phyloP scores from a whole-genome alignment of 345 rosid species.

The Dovyalis caffra region DNA sequence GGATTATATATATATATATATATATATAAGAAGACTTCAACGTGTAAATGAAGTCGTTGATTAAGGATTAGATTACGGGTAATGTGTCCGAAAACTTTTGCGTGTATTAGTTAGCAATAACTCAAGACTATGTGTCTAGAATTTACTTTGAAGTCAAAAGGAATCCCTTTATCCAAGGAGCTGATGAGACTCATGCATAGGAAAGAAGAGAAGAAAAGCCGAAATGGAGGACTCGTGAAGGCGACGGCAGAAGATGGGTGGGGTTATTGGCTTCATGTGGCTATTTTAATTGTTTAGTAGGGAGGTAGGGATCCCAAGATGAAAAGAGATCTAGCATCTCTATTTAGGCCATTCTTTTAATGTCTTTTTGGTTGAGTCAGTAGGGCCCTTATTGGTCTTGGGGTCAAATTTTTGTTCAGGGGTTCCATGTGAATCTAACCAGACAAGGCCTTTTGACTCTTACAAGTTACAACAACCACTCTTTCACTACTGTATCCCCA shows the following conservation, averaged over 20 bases:
- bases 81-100: slow-evolving; percentile 16
- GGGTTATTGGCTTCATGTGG: slow-evolving; percentile 34
- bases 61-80: slow-evolving; percentile 22
- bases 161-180: slow-evolving; percentile 45
- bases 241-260: slow-evolving; percentile 42
- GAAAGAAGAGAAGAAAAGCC: slow-evolving; percentile 10
- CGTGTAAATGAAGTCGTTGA: slow-evolving; percentile 36
- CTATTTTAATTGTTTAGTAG: slow-evolving; percentile 1
- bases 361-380: background rate
- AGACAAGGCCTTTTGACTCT: slow-evolving; percentile 20
- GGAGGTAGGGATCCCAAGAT: slow-evolving; percentile 32
- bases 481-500: background rate
- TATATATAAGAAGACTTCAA: background rate
- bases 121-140: background rate
- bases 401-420: slow-evolving; percentile 20
- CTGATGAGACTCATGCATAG: slow-evolving; percentile 16
- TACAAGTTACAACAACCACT: background rate
- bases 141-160: slow-evolving; percentile 26
- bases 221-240: slow-evolving; percentile 58
- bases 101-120: slow-evolving; percentile 16
- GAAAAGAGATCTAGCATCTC: background rate
- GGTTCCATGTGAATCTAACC: slow-evolving; percentile 35
- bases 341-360: background rate
- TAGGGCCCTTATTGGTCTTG: background rate
- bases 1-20: background rate